Conservation (phyloP, 345 rosid species). For the Citrus cavaleriei region DNA sequence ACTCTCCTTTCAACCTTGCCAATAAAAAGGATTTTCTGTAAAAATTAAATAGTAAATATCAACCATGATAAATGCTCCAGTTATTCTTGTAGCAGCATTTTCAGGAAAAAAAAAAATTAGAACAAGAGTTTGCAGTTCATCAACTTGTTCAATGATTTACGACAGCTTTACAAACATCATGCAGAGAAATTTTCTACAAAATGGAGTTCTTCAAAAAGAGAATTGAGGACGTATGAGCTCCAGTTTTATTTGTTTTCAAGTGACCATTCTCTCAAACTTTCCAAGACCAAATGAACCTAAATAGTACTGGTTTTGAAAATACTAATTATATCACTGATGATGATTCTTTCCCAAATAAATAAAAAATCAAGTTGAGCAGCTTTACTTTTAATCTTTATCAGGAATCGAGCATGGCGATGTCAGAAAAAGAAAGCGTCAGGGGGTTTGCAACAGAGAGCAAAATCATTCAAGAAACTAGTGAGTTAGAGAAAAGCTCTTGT, state of each 20-base stretch:
- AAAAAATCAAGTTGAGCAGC: not conserved
- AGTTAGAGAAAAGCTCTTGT: slow-evolving; percentile 17
- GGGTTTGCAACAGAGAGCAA: slow-evolving; percentile 16
- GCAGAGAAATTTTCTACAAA: too few species aligned
- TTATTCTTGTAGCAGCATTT: too few species aligned
- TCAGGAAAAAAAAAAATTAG: too few species aligned
- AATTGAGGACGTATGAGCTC: too few species aligned
- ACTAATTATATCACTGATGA: not conserved
- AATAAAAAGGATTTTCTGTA: not conserved
- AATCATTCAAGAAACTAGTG: slow-evolving; percentile 18
- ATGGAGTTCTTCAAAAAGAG: too few species aligned
- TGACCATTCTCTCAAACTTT: not conserved
- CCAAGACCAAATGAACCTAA: not conserved
- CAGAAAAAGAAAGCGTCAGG: slow-evolving; percentile 11
- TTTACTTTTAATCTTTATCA: slow-evolving; percentile 25
- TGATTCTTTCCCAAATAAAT: not conserved
- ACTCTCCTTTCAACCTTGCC: not conserved
- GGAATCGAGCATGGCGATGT: slow-evolving; percentile 23
- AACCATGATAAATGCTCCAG: not conserved
- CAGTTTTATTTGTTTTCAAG: not conserved
- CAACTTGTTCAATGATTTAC: too few species aligned
- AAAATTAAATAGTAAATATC: not conserved
- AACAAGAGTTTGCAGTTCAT: too few species aligned
- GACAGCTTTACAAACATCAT: too few species aligned
- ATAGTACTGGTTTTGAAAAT: not conserved